Percentiles rank a stretch among this genome's conserved stretches.
Evolutionary conservation across 2,329 filamentous ascomycete genomes (phyloP).

Genomic region (Simplicillium aogashimaense): DNA sequence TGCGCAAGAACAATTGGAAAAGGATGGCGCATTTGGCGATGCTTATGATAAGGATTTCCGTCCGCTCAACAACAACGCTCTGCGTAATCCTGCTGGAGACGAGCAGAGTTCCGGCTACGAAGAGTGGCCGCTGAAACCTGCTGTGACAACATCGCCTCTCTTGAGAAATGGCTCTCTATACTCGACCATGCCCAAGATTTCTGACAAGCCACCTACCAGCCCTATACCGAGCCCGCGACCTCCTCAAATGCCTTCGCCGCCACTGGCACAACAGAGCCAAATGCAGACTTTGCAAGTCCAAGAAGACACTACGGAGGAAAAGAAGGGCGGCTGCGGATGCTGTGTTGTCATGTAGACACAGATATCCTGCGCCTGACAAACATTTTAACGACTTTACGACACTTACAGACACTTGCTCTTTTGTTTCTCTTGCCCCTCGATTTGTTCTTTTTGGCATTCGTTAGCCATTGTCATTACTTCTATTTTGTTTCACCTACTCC

Average conservation of each 20-base stretch:
- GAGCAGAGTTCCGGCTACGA: slow-evolving; percentile 12
- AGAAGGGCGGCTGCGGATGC: slow-evolving; percentile 37
- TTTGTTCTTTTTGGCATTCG: neutral
- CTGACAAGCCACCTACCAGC: slow-evolving; percentile 20
- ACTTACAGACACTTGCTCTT: neutral
- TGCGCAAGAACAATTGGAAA: slow-evolving; percentile 93
- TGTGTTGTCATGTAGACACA: slow-evolving; percentile 37
- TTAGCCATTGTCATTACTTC: neutral
- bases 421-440: neutral
- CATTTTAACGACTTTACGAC: neutral
- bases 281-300: slow-evolving; percentile 10
- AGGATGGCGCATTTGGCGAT: slow-evolving; percentile 76
- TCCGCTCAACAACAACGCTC: slow-evolving; percentile 61
- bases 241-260: slow-evolving; percentile 20
- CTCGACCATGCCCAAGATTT: slow-evolving; percentile 54
- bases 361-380: neutral
- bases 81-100: slow-evolving; percentile 24
- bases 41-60: slow-evolving; percentile 83
- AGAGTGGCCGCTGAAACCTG: slow-evolving; percentile 51
- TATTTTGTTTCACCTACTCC: slow-evolving; percentile 2
- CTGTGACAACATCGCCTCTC: slow-evolving; percentile 33
- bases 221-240: slow-evolving; percentile 35
- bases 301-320: slow-evolving; percentile 18
- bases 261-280: slow-evolving; percentile 9
- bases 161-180: slow-evolving; percentile 39